phyloP scores from a whole-genome alignment of 2,329 filamentous ascomycete species.

The Neofusicoccum cordaticola region DNA sequence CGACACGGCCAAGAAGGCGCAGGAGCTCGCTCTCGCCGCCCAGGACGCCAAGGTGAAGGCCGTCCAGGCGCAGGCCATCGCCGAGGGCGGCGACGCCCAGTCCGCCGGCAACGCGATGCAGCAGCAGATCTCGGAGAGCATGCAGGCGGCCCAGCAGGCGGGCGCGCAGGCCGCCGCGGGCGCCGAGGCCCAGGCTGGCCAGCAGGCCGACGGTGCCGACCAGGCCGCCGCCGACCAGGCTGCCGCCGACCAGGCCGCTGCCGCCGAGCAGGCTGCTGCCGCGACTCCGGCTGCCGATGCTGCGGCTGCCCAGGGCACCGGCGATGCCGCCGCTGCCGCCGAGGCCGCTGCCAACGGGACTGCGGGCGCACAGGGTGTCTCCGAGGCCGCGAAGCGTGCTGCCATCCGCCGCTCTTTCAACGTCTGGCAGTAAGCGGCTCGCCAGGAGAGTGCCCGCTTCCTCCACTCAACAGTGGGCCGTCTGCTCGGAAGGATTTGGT shows the following conservation, averaged over 20 bases:
- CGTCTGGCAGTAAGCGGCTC: neutral
- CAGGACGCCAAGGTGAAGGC: conserved; percentile 8
- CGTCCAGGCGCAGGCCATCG: neutral
- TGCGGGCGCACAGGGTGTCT: neutral
- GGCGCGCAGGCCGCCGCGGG: neutral
- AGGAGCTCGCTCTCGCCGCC: neutral
- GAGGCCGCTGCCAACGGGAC: conserved; percentile 2
- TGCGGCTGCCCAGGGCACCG: neutral
- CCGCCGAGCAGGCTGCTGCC: neutral
- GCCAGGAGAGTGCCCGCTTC: neutral
- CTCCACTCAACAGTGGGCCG: neutral
- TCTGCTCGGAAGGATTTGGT: neutral
- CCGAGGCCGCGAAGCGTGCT: neutral
- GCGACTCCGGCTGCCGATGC: neutral
- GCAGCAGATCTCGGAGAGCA: neutral
- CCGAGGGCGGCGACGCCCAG: neutral
- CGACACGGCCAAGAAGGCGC: conserved; percentile 4
- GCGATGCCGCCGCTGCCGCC: neutral
- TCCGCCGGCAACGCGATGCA: neutral
- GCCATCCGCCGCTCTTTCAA: neutral
- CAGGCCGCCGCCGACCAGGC: neutral
- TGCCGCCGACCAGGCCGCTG: neutral
- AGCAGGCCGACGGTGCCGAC: neutral
- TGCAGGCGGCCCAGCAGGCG: neutral
- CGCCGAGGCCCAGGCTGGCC: neutral